Conservation (phyloP, 192 early-diverging fungal species). For the Borealophlyctis nickersoniae region DNA sequence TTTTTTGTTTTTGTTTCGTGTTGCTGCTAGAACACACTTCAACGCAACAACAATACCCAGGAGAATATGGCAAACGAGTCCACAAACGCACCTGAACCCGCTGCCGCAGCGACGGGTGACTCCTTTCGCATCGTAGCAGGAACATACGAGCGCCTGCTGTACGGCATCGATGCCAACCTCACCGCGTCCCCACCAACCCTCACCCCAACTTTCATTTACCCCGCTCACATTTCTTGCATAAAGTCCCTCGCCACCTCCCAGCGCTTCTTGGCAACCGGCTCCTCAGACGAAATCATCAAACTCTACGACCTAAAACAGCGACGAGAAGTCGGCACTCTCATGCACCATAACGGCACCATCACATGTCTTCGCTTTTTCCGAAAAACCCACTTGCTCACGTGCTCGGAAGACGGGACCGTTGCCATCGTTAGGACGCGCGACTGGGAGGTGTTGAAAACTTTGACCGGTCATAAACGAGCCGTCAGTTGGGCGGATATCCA, state of each 20-base stretch:
- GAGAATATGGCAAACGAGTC: neutral
- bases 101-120: neutral
- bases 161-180: conserved; percentile 83
- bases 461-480: conserved; percentile 65
- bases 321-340: conserved; percentile 86
- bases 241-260: conserved; percentile 65
- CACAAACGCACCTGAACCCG: neutral
- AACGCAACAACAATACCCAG: too few species aligned
- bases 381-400: conserved; percentile 81
- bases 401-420: conserved; percentile 85
- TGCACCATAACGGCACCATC: conserved; percentile 90
- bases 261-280: conserved; percentile 86
- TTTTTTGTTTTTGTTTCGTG: neutral
- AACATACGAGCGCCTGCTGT: conserved; percentile 96
- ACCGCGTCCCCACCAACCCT: conserved; percentile 28
- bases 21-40: neutral
- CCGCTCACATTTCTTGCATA: conserved; percentile 93
- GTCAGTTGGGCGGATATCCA: conserved; percentile 85
- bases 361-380: conserved; percentile 80
- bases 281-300: conserved; percentile 92
- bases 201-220: conserved; percentile 86
- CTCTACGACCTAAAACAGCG: conserved; percentile 83
- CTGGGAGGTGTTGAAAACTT: conserved; percentile 91
- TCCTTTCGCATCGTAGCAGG: conserved; percentile 53
- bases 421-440: conserved; percentile 90